A percentile compares a stretch with the other conserved stretches of the same genome.
Evolutionary conservation across 2,329 filamentous ascomycete genomes (phyloP).

Genomic region (Colletotrichum lentis): DNA sequence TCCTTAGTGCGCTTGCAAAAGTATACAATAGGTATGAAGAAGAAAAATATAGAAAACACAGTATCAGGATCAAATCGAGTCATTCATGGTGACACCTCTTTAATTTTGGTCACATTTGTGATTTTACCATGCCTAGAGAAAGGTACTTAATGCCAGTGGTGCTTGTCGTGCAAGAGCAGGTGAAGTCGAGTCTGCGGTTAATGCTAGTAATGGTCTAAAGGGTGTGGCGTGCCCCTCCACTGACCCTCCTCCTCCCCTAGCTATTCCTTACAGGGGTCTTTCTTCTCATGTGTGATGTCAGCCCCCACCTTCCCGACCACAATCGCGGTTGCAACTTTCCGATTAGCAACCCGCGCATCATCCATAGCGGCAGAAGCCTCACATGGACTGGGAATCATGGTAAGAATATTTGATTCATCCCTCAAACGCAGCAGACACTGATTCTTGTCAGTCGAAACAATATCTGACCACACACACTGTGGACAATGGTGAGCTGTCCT

Average conservation of each 20-base stretch:
- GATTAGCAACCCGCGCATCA: slow-evolving; percentile 40
- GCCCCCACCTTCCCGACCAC: slow-evolving; percentile 33
- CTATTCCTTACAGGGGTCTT: slow-evolving; percentile 25
- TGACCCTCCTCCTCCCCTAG: slow-evolving; percentile 25
- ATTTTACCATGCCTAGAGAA: too few relatives aligned
- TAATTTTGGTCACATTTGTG: too few relatives aligned
- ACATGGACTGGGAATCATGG: slow-evolving; percentile 54
- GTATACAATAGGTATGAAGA: too few relatives aligned
- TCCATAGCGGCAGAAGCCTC: slow-evolving; percentile 36
- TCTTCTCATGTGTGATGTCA: slow-evolving; percentile 36
- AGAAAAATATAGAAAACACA: too few relatives aligned
- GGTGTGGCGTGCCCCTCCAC: slow-evolving; percentile 22
- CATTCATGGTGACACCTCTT: too few relatives aligned
- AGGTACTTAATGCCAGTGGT: too few relatives aligned
- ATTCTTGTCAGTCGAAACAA: slow-evolving; percentile 84
- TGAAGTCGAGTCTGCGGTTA: background rate
- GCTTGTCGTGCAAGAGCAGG: too few relatives aligned
- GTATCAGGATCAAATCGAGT: too few relatives aligned
- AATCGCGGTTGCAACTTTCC: slow-evolving; percentile 28
- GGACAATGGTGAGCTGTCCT: slow-evolving; percentile 72
- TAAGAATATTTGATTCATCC: slow-evolving; percentile 38
- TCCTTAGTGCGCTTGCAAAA: too few relatives aligned
- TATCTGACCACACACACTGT: slow-evolving; percentile 93
- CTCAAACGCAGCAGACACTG: slow-evolving; percentile 20
- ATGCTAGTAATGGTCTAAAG: background rate